Base-by-base conservation (phyloP, 2,329 filamentous ascomycete species). In the Zasmidium cellare region DNA sequence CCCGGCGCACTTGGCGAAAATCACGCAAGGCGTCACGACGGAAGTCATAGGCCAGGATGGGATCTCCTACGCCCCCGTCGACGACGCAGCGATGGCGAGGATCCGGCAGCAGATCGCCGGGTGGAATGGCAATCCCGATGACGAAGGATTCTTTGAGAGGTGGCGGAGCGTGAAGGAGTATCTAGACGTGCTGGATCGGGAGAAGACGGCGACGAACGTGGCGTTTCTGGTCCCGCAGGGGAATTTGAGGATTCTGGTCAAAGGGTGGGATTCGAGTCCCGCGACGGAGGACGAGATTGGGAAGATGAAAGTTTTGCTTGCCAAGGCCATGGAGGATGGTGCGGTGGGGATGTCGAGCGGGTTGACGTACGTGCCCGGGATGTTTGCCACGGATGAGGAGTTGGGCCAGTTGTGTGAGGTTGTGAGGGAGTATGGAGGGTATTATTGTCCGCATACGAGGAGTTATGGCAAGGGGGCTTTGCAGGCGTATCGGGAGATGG, bases 41-140 rank as follows among this genome's bases (percentile, higher is more conserved):
- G 67, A 70, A 57, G 67, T 70, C n/a, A 59, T 70, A 9, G 67
- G 67, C 2, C 67, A 70, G 45, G 67, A 70, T 50, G 67, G 67
- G n/a, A 69, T 70, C 41, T 64, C 59, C 18, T 70, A 70, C 54
- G 58, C 59, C 46, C 67, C 67, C 1, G 63, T 67, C 9, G 61
- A 64, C 20, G 67, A 69, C 49, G 53, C 38, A 7, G 55, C 64
- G 7, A 61, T 69, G 55, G 50, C 51, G 16, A 56, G 67, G 11
- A 67, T 70, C 55, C 54, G 65, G 25, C 63, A 67, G 55, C 67
- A 70, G 55, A 70, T 70, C 18, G 59, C 67, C 6, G 67, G 67
- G 23, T 70, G 67, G 67, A 70, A 70, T 46, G 67, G 67, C 9
- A 65, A 68, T 22, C 67, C 67, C 2, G 63, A 66, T n/a, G 56